Conservation (phyloP, 1,139 yeast species). For the Geotrichum reessii region DNA sequence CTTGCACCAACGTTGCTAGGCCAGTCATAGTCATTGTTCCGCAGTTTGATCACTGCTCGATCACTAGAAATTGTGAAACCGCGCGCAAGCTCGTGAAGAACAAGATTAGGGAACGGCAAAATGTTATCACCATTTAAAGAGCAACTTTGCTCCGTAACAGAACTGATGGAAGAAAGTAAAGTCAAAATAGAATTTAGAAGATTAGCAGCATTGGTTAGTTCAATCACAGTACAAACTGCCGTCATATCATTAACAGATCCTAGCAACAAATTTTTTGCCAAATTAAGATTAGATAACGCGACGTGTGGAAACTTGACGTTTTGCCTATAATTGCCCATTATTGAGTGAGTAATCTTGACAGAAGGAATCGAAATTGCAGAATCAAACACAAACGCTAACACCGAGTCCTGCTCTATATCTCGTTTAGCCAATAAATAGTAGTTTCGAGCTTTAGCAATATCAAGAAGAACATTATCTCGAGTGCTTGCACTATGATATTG, state of each 20-base stretch:
- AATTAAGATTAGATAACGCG: constrained; percentile 12
- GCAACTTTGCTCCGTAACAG: not conserved
- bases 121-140: not conserved
- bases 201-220: constrained; percentile 22
- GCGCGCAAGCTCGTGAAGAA: constrained; percentile 18
- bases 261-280: constrained; percentile 18
- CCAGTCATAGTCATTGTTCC: constrained; percentile 16
- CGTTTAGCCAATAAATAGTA: constrained; percentile 26
- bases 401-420: constrained; percentile 38
- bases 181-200: constrained; percentile 27
- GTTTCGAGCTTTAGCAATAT: constrained; percentile 24
- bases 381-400: constrained; percentile 44
- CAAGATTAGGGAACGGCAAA: constrained; percentile 14
- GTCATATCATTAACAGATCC: constrained; percentile 7
- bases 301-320: constrained; percentile 5
- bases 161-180: constrained; percentile 31
- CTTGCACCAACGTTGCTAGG: constrained; percentile 7
- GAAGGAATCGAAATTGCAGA: constrained; percentile 47
- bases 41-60: constrained; percentile 11
- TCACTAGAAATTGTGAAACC: constrained; percentile 16
- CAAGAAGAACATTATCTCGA: constrained; percentile 25
- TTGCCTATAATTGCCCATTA: not conserved
- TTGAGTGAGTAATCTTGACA: constrained; percentile 11
- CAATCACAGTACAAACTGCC: constrained; percentile 24
- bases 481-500: constrained; percentile 13